Base-by-base conservation (phyloP, 768 basidiomycete species). In the Kwoniella shandongensis region DNA sequence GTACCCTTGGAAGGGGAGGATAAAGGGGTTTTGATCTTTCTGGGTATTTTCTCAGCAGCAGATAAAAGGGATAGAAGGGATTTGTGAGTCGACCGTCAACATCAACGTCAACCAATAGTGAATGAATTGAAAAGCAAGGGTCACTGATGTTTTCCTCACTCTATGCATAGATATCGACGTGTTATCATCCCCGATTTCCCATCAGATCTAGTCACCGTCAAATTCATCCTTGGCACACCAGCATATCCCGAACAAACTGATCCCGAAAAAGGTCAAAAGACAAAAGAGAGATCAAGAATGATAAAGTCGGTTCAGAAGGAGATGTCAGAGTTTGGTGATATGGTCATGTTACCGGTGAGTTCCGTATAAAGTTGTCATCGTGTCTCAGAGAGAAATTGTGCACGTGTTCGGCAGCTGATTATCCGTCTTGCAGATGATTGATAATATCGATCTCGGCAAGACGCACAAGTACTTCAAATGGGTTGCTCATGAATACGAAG, bases 401-500 rank as follows among this genome's bases (percentile, higher is more conserved):
- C n/a, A n/a, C n/a, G n/a, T n/a, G n/a, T n/a, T n/a, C n/a, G n/a
- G n/a, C n/a, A n/a, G n/a, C n/a, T n/a, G 40, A n/a, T 42, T 6
- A 17, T 6, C n/a, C 40, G 40, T 7, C 40, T 42, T n/a, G 40
- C 40, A 72, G 70, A 72, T 76, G 65, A 65, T 72, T 18, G 77
- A 78, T 44, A 73, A 76, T 54, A 75, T 78, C 38, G 76, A 78
- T 63, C 54, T 67, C 18, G 77, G 77, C 18, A 78, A 78, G 58
- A 78, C 76, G 30, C 75, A 76, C 62, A 72, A 71, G 52, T 78
- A 72, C 58, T 74, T 76, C 55, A 72, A 76, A 61, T 78, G 74
- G 74, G 70, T 75, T 13, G 77, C 77, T 0, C 66, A 75, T 27
- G 60, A 68, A 36, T 73, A 71, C 49, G 67, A 54, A 17, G 75